A percentile compares a stretch with the other conserved stretches of the same genome.
These are phyloP conservation scores for Pyrenophora graminea DNA, from an alignment of 2,329 filamentous ascomycete genomes.

Conservation along the genomic window DNA sequence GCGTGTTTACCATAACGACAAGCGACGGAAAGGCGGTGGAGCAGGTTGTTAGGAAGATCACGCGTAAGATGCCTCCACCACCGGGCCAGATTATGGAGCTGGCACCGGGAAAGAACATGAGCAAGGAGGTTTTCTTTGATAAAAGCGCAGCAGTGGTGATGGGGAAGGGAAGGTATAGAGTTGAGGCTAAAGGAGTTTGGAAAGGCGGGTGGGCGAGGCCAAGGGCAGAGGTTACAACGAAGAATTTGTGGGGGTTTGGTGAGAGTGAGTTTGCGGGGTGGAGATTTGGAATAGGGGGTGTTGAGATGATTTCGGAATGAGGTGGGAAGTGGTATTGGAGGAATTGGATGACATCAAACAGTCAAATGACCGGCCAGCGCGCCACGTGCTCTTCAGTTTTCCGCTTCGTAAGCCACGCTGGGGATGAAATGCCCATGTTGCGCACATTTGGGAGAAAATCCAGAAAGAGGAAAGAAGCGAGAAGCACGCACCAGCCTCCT, in stretches of 20 bases:
- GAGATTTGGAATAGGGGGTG: conserved; percentile 29
- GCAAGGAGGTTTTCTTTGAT: conserved; percentile 44
- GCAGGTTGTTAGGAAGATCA: conserved; percentile 41
- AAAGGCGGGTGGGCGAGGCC: conserved; percentile 43
- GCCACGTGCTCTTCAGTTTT: no score
- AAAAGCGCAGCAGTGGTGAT: conserved; percentile 40
- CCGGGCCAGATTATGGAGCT: conserved; percentile 44
- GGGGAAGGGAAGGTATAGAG: conserved; percentile 43
- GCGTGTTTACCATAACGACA: conserved; percentile 44
- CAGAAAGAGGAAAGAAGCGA: no score
- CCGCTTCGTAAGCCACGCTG: no score
- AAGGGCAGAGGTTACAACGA: conserved; percentile 26
- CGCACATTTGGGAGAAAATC: no score
- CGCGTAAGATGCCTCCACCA: conserved; percentile 45
- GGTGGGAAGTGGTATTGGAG: no score
- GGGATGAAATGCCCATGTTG: no score
- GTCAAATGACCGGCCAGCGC: no score
- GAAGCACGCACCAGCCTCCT: no score
- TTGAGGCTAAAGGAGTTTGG: conserved; percentile 41
- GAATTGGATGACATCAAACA: no score
- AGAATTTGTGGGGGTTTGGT: conserved; percentile 33
- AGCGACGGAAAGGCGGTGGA: conserved; percentile 33
- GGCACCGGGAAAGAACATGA: conserved; percentile 38
- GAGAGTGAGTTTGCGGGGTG: conserved; percentile 32
- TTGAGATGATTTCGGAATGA: neutral